Evolutionary conservation across 2,329 filamentous ascomycete species (phyloP), one percentile per base, ranked within the genome.

Genomic region (Trichoderma sp.): DNA sequence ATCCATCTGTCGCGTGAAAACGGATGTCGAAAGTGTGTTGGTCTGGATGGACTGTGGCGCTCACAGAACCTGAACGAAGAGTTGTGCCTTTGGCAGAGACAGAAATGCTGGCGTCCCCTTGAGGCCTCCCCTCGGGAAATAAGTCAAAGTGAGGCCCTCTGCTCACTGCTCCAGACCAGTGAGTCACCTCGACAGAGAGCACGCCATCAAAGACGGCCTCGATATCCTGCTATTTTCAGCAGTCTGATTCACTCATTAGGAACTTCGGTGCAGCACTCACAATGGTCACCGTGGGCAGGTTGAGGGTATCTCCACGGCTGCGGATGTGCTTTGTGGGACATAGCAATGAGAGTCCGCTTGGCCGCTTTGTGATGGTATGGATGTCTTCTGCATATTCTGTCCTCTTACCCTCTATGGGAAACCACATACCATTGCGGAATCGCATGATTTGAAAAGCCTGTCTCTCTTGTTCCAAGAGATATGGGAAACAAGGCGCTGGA

Each of bases 311-410:
- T 48, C 83, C 82, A 47, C 85, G 79, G 7, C 79, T 78, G 26
- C 76, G 75, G 65, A 87, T 83, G 66, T 84, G 80, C 67, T 76
- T 81, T 2, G 81, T 84, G 5, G 85, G 85, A 69, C 84, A 88
- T 2, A 87, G 77, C 41, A 88, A 77, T 34, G 77, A 81, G 61
- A 87, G 66, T 19, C 78, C 77, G 67, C 78, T 78, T 28, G 79
- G 74, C 2, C 76, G 79, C 60, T 82, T 73, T 3, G 80, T 80
- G 63, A 81, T 74, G 26, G 79, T 79, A 69, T 83, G 83, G 17
- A 90, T 79, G 67, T 90, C 86, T 74, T 90, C 87, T 41, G 87
- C 88, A 69, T 89, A 89, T 71, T 89, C 85, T 28, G 87, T 80
- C 57, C 80, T 79, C 72, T 87, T 82, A 67, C 82, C 84, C 74